A percentile compares a stretch with the other conserved stretches of the same genome.
These are phyloP conservation scores for Sclerotinia borealis DNA, from an alignment of 2,329 filamentous ascomycete species.

Conservation along the genomic window DNA sequence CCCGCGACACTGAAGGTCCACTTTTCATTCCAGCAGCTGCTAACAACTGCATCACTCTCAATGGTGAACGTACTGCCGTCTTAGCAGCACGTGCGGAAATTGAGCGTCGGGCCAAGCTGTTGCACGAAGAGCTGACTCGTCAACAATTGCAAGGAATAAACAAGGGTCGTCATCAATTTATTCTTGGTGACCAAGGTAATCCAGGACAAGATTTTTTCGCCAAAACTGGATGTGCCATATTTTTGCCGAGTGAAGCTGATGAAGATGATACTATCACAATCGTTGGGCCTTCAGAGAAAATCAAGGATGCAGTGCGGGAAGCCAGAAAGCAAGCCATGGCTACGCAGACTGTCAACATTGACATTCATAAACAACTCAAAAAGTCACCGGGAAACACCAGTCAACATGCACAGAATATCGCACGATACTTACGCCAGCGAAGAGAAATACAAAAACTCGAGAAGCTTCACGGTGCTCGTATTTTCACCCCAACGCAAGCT, in stretches of 20 bases:
- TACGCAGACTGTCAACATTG: slow-evolving; percentile 79
- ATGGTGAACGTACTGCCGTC: slow-evolving; percentile 77
- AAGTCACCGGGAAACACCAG: slow-evolving; percentile 68
- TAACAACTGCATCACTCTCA: slow-evolving; percentile 75
- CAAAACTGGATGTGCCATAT: slow-evolving; percentile 83
- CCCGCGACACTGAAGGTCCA: slow-evolving; percentile 57
- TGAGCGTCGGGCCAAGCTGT: slow-evolving; percentile 68
- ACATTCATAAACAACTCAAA: slow-evolving; percentile 73
- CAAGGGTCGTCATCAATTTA: slow-evolving; percentile 87
- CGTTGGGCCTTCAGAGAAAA: slow-evolving; percentile 68
- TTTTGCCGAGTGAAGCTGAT: slow-evolving; percentile 70
- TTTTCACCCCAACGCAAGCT: slow-evolving; percentile 70
- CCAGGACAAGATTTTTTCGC: slow-evolving; percentile 80
- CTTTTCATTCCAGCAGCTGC: slow-evolving; percentile 63
- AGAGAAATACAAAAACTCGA: slow-evolving; percentile 79
- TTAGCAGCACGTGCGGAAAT: slow-evolving; percentile 75
- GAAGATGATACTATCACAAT: slow-evolving; percentile 71
- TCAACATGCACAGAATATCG: slow-evolving; percentile 76
- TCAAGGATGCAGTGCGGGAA: slow-evolving; percentile 70
- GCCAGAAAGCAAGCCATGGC: slow-evolving; percentile 83
- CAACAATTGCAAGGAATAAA: slow-evolving; percentile 68
- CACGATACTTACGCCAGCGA: slow-evolving; percentile 78
- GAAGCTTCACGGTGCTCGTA: slow-evolving; percentile 73
- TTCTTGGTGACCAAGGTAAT: slow-evolving; percentile 77
- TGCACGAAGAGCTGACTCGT: slow-evolving; percentile 61